phyloP scores from a whole-genome alignment of 2,329 filamentous ascomycete genomes.

The Ciborinia camelliae region DNA sequence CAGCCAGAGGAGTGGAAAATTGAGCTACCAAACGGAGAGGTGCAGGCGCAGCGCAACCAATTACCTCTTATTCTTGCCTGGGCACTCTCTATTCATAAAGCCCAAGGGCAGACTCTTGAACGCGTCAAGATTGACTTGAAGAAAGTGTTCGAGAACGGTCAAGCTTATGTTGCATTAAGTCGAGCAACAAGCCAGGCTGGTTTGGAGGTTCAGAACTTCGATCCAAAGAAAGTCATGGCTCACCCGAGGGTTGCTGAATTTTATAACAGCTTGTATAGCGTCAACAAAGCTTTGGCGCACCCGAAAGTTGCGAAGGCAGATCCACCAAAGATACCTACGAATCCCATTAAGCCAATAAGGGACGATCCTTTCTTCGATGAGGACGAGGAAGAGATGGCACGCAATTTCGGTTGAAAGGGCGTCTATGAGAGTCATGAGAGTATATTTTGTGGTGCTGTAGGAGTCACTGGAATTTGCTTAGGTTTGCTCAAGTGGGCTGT shows the following conservation, averaged over 20 bases:
- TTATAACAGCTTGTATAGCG: slow-evolving; percentile 76
- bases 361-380: slow-evolving; percentile 2
- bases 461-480: slow-evolving; percentile 2
- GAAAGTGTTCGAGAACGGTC: slow-evolving; percentile 92
- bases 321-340: slow-evolving; percentile 6
- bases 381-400: not conserved
- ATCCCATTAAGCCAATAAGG: not conserved
- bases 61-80: slow-evolving; percentile 90
- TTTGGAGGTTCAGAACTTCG: slow-evolving; percentile 83
- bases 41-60: slow-evolving; percentile 82
- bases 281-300: slow-evolving; percentile 49
- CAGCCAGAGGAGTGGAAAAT: slow-evolving; percentile 93
- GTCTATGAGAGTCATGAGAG: not conserved
- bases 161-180: slow-evolving; percentile 94
- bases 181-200: slow-evolving; percentile 85
- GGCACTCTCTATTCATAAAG: slow-evolving; percentile 97
- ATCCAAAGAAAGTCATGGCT: slow-evolving; percentile 88
- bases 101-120: slow-evolving; percentile 85
- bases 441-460: not conserved
- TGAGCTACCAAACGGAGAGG: slow-evolving; percentile 89
- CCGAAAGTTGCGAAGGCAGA: slow-evolving; percentile 32
- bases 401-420: not conserved
- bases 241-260: slow-evolving; percentile 83
- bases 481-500: slow-evolving; percentile 7
- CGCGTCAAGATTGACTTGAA: slow-evolving; percentile 92